Evolutionary conservation across 2,329 filamentous ascomycete species (phyloP), one percentile per base, ranked within the genome.

Genomic region (Emergomyces pasteurianus): DNA sequence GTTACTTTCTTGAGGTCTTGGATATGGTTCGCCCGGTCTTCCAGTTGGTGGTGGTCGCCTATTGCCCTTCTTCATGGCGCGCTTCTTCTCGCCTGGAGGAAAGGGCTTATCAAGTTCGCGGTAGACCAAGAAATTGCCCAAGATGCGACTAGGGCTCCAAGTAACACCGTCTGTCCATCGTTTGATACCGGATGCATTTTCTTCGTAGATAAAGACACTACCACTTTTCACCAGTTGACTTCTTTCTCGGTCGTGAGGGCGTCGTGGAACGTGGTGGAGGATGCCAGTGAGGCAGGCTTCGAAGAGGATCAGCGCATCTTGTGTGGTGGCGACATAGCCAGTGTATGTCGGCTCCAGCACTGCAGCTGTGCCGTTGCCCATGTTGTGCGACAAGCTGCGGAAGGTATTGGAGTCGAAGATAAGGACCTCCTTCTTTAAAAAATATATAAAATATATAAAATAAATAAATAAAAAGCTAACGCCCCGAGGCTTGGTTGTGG

Each of bases 131-230:
- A 90, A 95, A 71, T 94, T 94, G 62, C 87, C 87, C 55, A 92
- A 79, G 55, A 95, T 92, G 18, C 88, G 86, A 73, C 87, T 95
- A 0, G 92, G 92, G 67, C 89, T 95, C 92, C 92, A 96, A 7
- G 87, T 86, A 12, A 92, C 84, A 16, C 92, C 91, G 67, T 96
- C 92, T 0, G 91, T 96, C 92, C 92, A 96, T 60, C 92, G 82
- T 77, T 95, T 95, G 76, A 96, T 95, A 5, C 90, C 90, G 0
- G 91, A 95, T 0, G 89, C 86, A 63, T 90, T 87, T 72, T 96
- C 90, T 69, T 95, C 90, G 73, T 96, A 96, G 65, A 96, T 89
- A 74, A 96, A 94, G 54, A 96, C 83, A 66, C 88, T 87, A 42
- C 92, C 92, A 66, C 90, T 95, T 66, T 83, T 83, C 70, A 96